phyloP scores from a whole-genome alignment of 306 rosid species.

The Rubus parviflorus region DNA sequence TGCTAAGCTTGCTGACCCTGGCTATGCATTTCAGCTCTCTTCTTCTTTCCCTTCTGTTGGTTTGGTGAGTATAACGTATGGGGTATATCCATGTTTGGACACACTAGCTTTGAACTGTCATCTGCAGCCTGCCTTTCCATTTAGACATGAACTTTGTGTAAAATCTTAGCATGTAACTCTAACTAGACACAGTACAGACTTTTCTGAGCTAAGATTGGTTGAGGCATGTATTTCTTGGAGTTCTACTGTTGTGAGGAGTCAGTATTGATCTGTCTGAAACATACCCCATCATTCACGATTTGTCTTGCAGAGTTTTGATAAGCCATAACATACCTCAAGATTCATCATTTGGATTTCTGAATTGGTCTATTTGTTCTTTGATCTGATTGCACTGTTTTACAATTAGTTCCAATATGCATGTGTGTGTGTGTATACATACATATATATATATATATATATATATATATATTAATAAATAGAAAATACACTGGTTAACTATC shows the following conservation, averaged over 20 bases:
- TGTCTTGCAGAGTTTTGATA: not conserved
- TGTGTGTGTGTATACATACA: not conserved
- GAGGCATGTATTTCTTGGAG: not conserved
- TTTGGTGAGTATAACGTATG: conserved; percentile 41
- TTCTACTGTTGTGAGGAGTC: not conserved
- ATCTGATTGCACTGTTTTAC: not conserved
- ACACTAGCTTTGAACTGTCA: not conserved
- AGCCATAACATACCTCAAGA: not conserved
- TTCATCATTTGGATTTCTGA: not conserved
- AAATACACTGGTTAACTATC: not conserved
- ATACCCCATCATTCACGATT: not conserved
- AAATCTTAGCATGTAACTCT: not conserved
- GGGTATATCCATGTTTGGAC: not conserved
- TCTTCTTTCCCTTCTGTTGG: conserved; percentile 70
- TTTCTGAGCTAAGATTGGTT: too few species aligned
- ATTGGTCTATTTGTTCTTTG: not conserved
- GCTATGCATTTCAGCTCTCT: conserved; percentile 66
- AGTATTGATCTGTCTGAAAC: not conserved
- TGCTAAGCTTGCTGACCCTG: conserved; percentile 64
- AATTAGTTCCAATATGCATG: not conserved
- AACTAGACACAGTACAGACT: not conserved
- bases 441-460: not conserved
- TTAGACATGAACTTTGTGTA: not conserved
- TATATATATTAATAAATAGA: not conserved
- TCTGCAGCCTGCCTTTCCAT: not conserved